Percentiles rank a stretch among this genome's conserved stretches.
These are phyloP conservation scores for Xerocomus potaroensis DNA, from an alignment of 768 basidiomycete species.

Conservation along the genomic window DNA sequence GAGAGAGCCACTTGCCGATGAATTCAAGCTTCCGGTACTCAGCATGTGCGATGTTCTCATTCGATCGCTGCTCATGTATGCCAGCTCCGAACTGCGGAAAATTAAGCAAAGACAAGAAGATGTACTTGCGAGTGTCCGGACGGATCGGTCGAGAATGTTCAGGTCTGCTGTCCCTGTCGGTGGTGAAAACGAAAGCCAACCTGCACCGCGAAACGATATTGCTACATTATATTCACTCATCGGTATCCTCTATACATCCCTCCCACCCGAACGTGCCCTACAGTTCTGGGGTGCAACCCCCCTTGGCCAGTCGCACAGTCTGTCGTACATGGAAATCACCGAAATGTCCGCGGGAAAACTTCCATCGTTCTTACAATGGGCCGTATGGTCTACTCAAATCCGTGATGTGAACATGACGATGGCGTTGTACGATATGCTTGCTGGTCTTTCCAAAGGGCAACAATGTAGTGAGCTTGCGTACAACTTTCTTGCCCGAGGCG, in stretches of 20 bases:
- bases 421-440: conserved; percentile 85
- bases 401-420: conserved; percentile 70
- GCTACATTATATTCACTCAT: conserved; percentile 82
- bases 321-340: conserved; percentile 52
- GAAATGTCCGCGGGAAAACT: conserved; percentile 64
- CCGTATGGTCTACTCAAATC: conserved; percentile 77
- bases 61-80: conserved; percentile 66
- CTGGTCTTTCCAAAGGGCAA: conserved; percentile 77
- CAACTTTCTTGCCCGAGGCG: conserved; percentile 82
- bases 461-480: conserved; percentile 84
- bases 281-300: conserved; percentile 82
- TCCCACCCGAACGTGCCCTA: conserved; percentile 71
- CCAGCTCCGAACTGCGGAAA: conserved; percentile 76
- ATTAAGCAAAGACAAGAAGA: conserved; percentile 92
- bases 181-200: conserved; percentile 39
- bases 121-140: conserved; percentile 61
- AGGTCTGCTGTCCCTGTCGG: conserved; percentile 42
- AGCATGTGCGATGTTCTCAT: conserved; percentile 67
- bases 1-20: conserved; percentile 38
- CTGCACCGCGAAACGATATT: conserved; percentile 72
- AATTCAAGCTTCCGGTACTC: conserved; percentile 51
- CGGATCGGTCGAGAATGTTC: conserved; percentile 54
- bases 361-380: conserved; percentile 84
- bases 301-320: conserved; percentile 35
- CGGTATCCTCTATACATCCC: conserved; percentile 70